Evolutionary conservation across 208 protist species (phyloP).

Genomic region (Lotmaria passim): DNA sequence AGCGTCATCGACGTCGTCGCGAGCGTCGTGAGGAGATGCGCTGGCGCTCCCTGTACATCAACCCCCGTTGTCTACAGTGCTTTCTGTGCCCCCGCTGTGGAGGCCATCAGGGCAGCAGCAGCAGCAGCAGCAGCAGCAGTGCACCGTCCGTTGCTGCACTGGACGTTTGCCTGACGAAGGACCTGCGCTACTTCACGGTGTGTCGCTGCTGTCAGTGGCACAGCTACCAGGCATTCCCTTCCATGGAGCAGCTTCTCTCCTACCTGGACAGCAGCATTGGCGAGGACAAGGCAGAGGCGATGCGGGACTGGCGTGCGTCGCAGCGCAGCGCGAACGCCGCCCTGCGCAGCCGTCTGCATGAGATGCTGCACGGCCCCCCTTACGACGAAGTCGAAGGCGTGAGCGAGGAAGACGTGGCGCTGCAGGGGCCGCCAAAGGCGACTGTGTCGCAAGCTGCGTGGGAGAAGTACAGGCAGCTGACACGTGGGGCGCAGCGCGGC

Average conservation of each 20-base stretch:
- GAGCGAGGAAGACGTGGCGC: too few relatives aligned
- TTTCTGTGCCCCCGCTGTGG: slow-evolving; percentile 68
- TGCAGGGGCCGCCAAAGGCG: not conserved
- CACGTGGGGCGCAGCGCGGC: not conserved
- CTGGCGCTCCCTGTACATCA: slow-evolving; percentile 23
- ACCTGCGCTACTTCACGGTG: slow-evolving; percentile 44
- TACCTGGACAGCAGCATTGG: slow-evolving; percentile 36
- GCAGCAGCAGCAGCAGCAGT: not conserved
- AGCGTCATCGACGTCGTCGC: slow-evolving; percentile 24
- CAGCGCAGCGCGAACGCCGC: slow-evolving; percentile 28
- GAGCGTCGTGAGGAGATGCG: slow-evolving; percentile 30
- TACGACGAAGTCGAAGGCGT: not conserved
- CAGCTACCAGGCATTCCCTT: slow-evolving; percentile 35
- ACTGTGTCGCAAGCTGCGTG: slow-evolving; percentile 33
- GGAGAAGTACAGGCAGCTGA: slow-evolving; percentile 9
- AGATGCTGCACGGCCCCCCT: not conserved
- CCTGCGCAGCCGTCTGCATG: slow-evolving; percentile 13
- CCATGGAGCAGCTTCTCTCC: slow-evolving; percentile 32
- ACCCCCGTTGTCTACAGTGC: slow-evolving; percentile 42
- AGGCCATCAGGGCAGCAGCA: slow-evolving; percentile 10
- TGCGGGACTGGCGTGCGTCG: slow-evolving; percentile 35
- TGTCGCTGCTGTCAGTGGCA: slow-evolving; percentile 68
- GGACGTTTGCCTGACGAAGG: slow-evolving; percentile 31
- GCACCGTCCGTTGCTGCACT: slow-evolving; percentile 14
- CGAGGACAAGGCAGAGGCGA: slow-evolving; percentile 17